Base-by-base conservation (phyloP, 495 filamentous ascomycete species). In the Aspergillus diversus region DNA sequence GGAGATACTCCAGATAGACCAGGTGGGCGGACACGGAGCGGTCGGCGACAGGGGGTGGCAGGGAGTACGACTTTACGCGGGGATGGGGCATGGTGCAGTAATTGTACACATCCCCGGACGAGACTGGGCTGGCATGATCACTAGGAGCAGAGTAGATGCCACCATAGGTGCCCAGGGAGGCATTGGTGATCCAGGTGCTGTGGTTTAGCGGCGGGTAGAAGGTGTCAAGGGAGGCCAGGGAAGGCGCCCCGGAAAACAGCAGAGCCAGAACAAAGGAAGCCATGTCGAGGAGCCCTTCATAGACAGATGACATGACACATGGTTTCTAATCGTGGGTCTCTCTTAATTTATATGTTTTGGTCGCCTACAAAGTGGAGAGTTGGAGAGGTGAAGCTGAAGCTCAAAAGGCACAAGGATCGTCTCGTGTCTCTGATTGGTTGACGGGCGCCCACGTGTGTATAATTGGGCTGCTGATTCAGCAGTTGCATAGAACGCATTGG, bases 11-110 rank as follows among this genome's bases (percentile, higher is more conserved):
- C 1, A 80, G 63, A 35, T 79, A 77, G 8, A 79, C 70, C 32
- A 80, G 60, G 27, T 70, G 69, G 12, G 68, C 78, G 16, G 69
- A 59, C 7, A 73, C 66, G 5, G 71, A 66, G 1, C 69, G 64
- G 7, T 76, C 72, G 5, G 64, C 57, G 12, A 79, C 63, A 7
- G 73, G 69, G 7, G 55, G 58, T 0, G 78, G 78, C 16, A 74
- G 59, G 8, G 65, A 8, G 48, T 80, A 80, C 33, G 75, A 70
- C 13, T 73, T 55, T n/a, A 55, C 50, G 33, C 72, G 76, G 4
- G 78, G 78, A 67, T 80, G 78, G n/a, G 78, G 78, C 78, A 80
- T 80, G 5, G 72, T 69, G 33, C 78, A 80, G 59, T 80, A 80
- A 52, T 79, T 73, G 57, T 80, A 80, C 33, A 57, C 66, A 32